Evolutionary conservation across 768 basidiomycete genomes (phyloP).

Genomic region (Rhodocollybia butyracea): DNA sequence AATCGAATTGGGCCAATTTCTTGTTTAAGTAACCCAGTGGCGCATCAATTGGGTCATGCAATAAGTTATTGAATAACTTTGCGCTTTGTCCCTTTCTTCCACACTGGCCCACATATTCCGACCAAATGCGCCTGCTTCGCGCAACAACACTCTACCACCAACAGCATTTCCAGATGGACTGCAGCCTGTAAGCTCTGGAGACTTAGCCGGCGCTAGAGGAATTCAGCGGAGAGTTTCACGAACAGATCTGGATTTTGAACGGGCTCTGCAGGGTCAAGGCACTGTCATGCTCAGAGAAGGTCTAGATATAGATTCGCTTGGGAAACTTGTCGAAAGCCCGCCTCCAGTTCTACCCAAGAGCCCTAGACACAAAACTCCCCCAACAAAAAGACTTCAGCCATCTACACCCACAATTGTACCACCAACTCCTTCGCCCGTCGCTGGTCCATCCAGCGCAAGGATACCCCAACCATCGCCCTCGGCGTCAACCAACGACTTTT

Average conservation of each 20-base stretch:
- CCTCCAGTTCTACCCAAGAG: conserved; percentile 35
- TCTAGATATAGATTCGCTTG: conserved; percentile 65
- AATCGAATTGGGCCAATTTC: too few relatives aligned
- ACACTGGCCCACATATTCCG: conserved; percentile 69
- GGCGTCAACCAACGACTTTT: conserved; percentile 56
- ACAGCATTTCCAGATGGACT: conserved; percentile 48
- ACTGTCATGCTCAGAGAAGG: conserved; percentile 73
- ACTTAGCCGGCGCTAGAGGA: conserved; percentile 32
- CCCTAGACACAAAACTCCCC: conserved; percentile 1
- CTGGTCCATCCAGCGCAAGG: conserved; percentile 27
- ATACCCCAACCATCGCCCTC: conserved; percentile 52
- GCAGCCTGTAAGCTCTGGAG: conserved; percentile 54
- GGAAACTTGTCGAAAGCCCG: conserved; percentile 43
- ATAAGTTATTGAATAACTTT: background rate
- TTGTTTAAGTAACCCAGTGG: too few relatives aligned
- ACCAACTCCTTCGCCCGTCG: conserved; percentile 58
- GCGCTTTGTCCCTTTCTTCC: conserved; percentile 14
- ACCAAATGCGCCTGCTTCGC: conserved; percentile 42
- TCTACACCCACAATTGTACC: conserved; percentile 63
- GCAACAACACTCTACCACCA: conserved; percentile 39
- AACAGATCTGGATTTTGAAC: conserved; percentile 80
- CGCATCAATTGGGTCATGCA: background rate
- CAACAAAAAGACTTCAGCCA: conserved; percentile 40
- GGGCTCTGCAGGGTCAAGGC: conserved; percentile 60
- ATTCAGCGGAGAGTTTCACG: conserved; percentile 60